A percentile compares a stretch with the other conserved stretches of the same genome.
Evolutionary conservation across 2,329 filamentous ascomycete genomes (phyloP).

Genomic region (Aspergillus pseudotamarii): DNA sequence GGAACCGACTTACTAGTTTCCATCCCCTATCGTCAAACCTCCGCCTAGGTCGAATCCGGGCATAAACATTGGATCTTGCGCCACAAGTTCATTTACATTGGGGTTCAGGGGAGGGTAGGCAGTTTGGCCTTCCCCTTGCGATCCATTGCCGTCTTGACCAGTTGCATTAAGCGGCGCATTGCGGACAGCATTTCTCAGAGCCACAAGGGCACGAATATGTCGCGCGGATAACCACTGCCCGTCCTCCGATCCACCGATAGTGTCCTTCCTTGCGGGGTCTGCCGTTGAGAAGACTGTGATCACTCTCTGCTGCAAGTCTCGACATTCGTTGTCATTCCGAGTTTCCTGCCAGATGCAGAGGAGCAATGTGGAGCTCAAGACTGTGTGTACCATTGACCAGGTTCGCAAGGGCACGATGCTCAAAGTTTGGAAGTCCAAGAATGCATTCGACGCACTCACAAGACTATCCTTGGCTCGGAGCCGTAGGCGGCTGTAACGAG

Average conservation of each 20-base stretch:
- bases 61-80: slow-evolving; percentile 1
- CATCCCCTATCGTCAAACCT: slow-evolving; percentile 1
- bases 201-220: slow-evolving; percentile 34
- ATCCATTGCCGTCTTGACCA: slow-evolving; percentile 4
- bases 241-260: slow-evolving; percentile 18
- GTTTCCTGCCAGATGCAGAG: slow-evolving; percentile 40
- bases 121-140: not conserved
- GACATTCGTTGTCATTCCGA: slow-evolving; percentile 32
- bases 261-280: slow-evolving; percentile 16
- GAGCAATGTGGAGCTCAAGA: slow-evolving; percentile 35
- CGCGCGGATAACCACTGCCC: slow-evolving; percentile 32
- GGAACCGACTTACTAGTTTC: slow-evolving; percentile 15
- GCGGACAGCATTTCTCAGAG: slow-evolving; percentile 24
- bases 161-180: slow-evolving; percentile 18
- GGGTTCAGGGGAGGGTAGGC: not conserved
- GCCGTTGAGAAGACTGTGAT: slow-evolving; percentile 33
- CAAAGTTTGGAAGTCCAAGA: slow-evolving; percentile 35
- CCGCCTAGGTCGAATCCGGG: not conserved
- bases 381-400: slow-evolving; percentile 41
- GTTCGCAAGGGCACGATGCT: slow-evolving; percentile 34
- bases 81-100: not conserved
- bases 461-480: slow-evolving; percentile 29
- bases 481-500: slow-evolving; percentile 19
- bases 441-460: slow-evolving; percentile 32
- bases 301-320: slow-evolving; percentile 31